Conservation (phyloP, 2,329 filamentous ascomycete species). For the Microdochium bolleyi region DNA sequence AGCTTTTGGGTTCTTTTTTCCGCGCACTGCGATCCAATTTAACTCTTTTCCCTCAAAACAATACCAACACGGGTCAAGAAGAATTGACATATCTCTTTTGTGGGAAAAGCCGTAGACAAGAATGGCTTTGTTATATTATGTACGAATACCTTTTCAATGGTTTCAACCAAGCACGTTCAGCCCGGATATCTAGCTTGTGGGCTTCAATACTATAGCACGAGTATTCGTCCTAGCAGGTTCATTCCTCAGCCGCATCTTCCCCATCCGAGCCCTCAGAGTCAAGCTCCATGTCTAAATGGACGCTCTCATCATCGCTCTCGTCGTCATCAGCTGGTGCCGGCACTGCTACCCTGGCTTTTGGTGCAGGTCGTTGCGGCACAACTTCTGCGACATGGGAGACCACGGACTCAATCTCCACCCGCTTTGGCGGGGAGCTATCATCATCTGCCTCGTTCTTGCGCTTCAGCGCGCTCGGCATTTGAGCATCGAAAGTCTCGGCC, state of each 20-base stretch:
- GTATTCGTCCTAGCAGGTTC: too few species aligned
- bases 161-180: too few species aligned
- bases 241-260: constrained; percentile 5
- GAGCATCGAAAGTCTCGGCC: not conserved
- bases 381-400: not conserved
- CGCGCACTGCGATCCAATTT: too few species aligned
- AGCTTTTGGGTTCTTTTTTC: too few species aligned
- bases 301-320: constrained; percentile 40
- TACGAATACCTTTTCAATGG: too few species aligned
- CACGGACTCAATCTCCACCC: constrained; percentile 22
- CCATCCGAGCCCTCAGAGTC: constrained; percentile 22
- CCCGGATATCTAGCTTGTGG: too few species aligned
- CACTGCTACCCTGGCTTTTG: not conserved
- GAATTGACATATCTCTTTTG: too few species aligned
- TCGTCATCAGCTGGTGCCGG: constrained; percentile 25
- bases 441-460: constrained; percentile 32
- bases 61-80: too few species aligned
- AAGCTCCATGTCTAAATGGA: constrained; percentile 52
- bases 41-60: too few species aligned
- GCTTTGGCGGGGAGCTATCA: constrained; percentile 26
- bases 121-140: too few species aligned
- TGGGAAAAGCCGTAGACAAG: too few species aligned
- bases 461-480: constrained; percentile 22
- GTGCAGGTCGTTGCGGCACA: not conserved
- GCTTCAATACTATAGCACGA: too few species aligned